Conservation (phyloP, 2,329 filamentous ascomycete genomes). For the Neonectria sp. region DNA sequence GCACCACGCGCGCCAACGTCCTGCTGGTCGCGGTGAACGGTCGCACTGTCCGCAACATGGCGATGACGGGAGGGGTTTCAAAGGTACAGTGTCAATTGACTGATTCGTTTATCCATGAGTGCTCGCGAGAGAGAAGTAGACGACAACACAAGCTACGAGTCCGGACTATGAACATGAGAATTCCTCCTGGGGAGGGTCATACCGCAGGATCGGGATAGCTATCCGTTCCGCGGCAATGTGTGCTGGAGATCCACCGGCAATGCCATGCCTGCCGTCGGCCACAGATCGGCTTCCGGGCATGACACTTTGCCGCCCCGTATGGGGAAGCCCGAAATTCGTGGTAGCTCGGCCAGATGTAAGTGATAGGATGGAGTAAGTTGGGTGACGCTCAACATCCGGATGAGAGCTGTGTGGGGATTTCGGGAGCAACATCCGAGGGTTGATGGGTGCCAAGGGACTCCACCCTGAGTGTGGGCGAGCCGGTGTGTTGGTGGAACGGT, state of each 20-base stretch:
- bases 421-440: constrained; percentile 24
- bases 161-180: not conserved
- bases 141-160: not conserved
- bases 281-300: not conserved
- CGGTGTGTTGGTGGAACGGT: not conserved
- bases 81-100: not conserved
- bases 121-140: not conserved
- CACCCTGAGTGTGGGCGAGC: not conserved
- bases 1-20: not conserved
- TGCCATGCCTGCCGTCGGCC: not conserved
- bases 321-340: not conserved
- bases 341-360: constrained; percentile 1
- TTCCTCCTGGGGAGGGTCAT: not conserved
- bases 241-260: constrained; percentile 21
- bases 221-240: constrained; percentile 6
- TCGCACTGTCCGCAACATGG: constrained; percentile 20
- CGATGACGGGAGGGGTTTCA: not conserved
- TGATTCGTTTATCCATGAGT: not conserved
- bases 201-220: not conserved
- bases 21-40: not conserved
- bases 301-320: not conserved
- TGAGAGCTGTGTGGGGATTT: too few relatives aligned
- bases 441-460: not conserved
- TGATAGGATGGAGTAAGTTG: not conserved
- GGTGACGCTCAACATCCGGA: too few relatives aligned